These are phyloP conservation scores for Epichloe baconii DNA, from an alignment of 2,329 filamentous ascomycete species.

Conservation along the genomic window DNA sequence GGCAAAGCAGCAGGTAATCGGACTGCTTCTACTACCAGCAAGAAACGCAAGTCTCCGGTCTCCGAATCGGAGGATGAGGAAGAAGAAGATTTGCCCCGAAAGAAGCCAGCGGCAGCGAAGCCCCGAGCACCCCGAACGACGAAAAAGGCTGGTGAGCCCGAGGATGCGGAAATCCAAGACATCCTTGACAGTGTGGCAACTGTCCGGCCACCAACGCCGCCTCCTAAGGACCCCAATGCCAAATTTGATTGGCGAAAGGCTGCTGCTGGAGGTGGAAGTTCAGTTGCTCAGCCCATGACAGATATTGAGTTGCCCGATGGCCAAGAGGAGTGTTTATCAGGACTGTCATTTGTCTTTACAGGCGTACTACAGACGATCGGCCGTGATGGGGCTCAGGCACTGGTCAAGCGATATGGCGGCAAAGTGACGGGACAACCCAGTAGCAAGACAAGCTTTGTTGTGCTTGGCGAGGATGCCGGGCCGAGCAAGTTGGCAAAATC, in stretches of 20 bases:
- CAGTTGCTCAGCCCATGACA: constrained; percentile 47
- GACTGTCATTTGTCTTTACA: constrained; percentile 90
- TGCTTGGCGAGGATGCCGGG: constrained; percentile 81
- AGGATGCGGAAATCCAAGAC: constrained; percentile 59
- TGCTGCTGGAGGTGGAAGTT: constrained; percentile 42
- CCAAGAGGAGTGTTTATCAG: constrained; percentile 77
- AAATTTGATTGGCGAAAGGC: constrained; percentile 74
- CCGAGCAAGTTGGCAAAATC: constrained; percentile 85
- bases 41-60: constrained; percentile 46
- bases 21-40: constrained; percentile 22
- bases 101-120: constrained; percentile 45
- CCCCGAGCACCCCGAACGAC: constrained; percentile 42
- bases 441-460: constrained; percentile 86
- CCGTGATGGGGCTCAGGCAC: constrained; percentile 68
- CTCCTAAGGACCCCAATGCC: constrained; percentile 50
- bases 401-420: constrained; percentile 89
- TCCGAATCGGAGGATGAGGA: constrained; percentile 44
- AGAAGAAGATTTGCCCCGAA: constrained; percentile 41
- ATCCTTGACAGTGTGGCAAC: constrained; percentile 83
- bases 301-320: constrained; percentile 66
- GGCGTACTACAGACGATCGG: constrained; percentile 70
- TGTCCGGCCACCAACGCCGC: constrained; percentile 72
- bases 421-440: constrained; percentile 80
- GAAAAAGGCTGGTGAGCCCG: constrained; percentile 53
- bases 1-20: constrained; percentile 17